phyloP scores from a whole-genome alignment of 2,329 filamentous ascomycete genomes.

The Colletotrichum sublineola region DNA sequence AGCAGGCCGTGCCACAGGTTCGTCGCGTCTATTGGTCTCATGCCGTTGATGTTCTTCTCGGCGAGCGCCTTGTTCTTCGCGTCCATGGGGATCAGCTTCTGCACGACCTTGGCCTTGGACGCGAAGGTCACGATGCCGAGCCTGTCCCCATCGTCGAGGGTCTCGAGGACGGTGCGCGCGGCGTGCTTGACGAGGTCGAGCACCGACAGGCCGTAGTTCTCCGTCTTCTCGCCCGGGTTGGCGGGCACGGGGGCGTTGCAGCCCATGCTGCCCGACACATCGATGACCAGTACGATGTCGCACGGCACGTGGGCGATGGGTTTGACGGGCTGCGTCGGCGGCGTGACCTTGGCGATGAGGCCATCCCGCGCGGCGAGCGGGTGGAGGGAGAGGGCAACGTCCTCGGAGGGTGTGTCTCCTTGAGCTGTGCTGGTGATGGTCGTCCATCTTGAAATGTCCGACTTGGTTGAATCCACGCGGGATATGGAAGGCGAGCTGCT shows the following conservation, averaged over 20 bases:
- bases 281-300: conserved; percentile 73
- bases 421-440: conserved; percentile 20
- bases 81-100: conserved; percentile 63
- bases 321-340: conserved; percentile 54
- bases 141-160: conserved; percentile 66
- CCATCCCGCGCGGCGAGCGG: conserved; percentile 55
- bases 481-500: not conserved
- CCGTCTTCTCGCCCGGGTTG: conserved; percentile 53
- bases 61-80: conserved; percentile 58
- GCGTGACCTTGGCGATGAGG: conserved; percentile 61
- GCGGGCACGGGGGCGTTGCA: conserved; percentile 60
- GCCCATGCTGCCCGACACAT: conserved; percentile 71
- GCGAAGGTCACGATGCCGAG: conserved; percentile 71
- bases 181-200: conserved; percentile 73
- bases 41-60: conserved; percentile 56
- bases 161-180: conserved; percentile 69
- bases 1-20: conserved; percentile 71
- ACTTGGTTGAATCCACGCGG: not conserved
- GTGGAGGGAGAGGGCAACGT: conserved; percentile 51
- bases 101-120: conserved; percentile 56
- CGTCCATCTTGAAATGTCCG: conserved; percentile 4
- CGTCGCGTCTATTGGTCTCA: conserved; percentile 57
- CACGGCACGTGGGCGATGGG: conserved; percentile 61
- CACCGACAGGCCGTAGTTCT: conserved; percentile 65
- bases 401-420: conserved; percentile 15